These are phyloP conservation scores for Aquanectria penicillioides DNA, from an alignment of 2,329 filamentous ascomycete genomes.

Conservation along the genomic window DNA sequence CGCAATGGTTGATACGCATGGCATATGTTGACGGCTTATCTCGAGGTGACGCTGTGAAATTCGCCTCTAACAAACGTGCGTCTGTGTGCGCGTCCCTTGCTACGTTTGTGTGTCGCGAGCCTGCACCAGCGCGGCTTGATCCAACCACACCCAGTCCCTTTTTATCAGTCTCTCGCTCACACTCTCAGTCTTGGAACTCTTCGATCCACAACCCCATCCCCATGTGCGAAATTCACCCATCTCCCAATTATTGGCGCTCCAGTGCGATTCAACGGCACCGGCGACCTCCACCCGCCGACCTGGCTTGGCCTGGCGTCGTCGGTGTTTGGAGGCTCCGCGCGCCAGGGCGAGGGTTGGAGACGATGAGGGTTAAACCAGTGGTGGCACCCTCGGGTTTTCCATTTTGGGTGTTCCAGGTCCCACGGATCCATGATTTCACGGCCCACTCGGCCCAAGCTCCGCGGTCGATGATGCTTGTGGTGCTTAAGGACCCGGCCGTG, in stretches of 20 bases:
- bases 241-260: slow-evolving; percentile 28
- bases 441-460: slow-evolving; percentile 27
- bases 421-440: slow-evolving; percentile 19
- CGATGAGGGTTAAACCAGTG: not conserved
- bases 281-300: slow-evolving; percentile 9
- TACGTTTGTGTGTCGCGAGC: slow-evolving; percentile 7
- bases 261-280: slow-evolving; percentile 11
- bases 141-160: slow-evolving; percentile 11
- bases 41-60: not conserved
- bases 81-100: slow-evolving; percentile 22
- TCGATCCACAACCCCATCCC: too few relatives aligned
- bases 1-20: slow-evolving; percentile 9
- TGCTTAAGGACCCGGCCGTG: slow-evolving; percentile 29
- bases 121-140: slow-evolving; percentile 23
- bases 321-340: slow-evolving; percentile 2
- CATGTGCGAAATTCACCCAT: too few relatives aligned
- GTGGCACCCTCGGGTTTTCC: slow-evolving; percentile 39
- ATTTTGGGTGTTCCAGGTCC: slow-evolving; percentile 33
- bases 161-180: too few relatives aligned
- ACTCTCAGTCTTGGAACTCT: too few relatives aligned
- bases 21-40: slow-evolving; percentile 22
- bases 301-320: not conserved
- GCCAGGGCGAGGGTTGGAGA: slow-evolving; percentile 14
- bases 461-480: slow-evolving; percentile 23
- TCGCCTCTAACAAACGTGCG: slow-evolving; percentile 20